Evolutionary conservation across 306 rosid genomes (phyloP).

Genomic region (Parietaria judaica): DNA sequence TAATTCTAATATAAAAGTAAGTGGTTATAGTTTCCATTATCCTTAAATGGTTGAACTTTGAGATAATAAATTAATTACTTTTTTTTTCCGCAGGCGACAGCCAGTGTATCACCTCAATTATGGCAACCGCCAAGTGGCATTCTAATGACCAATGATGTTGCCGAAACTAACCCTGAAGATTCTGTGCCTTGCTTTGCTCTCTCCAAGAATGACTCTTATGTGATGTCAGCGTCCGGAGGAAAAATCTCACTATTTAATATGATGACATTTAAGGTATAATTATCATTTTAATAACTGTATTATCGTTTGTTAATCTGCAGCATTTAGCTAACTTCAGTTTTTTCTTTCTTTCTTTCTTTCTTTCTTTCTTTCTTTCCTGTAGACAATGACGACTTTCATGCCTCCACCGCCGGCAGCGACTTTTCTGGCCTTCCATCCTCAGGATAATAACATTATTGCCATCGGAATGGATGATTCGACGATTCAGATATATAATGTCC

Average conservation of each 20-base stretch:
- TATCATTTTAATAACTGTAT: constrained; percentile 17
- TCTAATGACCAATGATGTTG: constrained; percentile 76
- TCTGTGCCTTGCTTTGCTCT: constrained; percentile 88
- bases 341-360: constrained; percentile 30
- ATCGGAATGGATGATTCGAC: constrained; percentile 98
- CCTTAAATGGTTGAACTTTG: constrained; percentile 5
- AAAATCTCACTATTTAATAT: constrained; percentile 88
- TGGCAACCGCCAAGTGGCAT: constrained; percentile 99
- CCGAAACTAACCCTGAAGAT: constrained; percentile 72
- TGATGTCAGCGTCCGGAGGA: constrained; percentile 98
- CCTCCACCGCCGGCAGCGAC: constrained; percentile 98
- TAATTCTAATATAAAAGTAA: constrained; percentile 62
- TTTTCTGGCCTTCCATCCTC: constrained; percentile 95
- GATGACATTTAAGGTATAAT: constrained; percentile 91
- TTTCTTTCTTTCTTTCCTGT: constrained; percentile 36
- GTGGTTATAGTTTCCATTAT: constrained; percentile 18
- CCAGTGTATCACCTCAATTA: constrained; percentile 67
- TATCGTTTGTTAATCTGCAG: constrained; percentile 1
- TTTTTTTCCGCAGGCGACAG: constrained; percentile 67
- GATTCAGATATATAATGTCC: constrained; percentile 91
- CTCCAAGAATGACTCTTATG: constrained; percentile 95
- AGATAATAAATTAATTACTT: constrained; percentile 19
- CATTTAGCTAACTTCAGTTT: constrained; percentile 26
- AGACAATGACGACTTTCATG: constrained; percentile 99
- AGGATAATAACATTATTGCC: constrained; percentile 92